These are phyloP conservation scores for Ceratocystis lukuohia DNA, from an alignment of 2,329 filamentous ascomycete species.

Conservation along the genomic window DNA sequence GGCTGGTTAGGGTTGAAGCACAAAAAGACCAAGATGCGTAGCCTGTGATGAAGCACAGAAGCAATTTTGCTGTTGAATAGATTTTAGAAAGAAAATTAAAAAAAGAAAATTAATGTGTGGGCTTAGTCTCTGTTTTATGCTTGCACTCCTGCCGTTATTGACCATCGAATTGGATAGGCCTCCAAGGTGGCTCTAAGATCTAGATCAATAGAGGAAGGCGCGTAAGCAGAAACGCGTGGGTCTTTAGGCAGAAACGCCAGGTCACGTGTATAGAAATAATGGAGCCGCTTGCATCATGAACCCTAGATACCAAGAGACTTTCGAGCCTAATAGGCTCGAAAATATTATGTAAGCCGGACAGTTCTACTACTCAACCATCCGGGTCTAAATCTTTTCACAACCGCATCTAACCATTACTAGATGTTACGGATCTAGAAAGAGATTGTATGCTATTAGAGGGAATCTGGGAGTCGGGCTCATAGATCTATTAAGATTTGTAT, in stretches of 20 bases:
- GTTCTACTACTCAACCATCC: no score
- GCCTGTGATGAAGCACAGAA: background rate
- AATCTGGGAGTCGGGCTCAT: no score
- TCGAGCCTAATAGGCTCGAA: no score
- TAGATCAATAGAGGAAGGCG: constrained; percentile 13
- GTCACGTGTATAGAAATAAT: background rate
- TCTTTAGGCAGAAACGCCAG: constrained; percentile 14
- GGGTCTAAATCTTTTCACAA: no score
- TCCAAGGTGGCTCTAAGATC: background rate
- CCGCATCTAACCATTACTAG: no score
- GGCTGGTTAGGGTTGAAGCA: background rate
- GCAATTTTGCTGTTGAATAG: background rate
- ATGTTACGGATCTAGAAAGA: no score
- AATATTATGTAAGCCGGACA: no score
- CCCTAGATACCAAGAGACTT: background rate
- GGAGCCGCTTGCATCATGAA: background rate
- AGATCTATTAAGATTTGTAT: no score
- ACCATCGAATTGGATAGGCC: background rate
- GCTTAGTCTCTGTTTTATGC: background rate
- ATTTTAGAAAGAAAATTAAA: background rate
- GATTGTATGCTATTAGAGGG: no score
- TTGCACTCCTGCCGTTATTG: constrained; percentile 2
- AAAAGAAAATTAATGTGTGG: background rate
- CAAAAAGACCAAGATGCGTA: background rate
- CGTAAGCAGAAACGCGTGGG: constrained; percentile 8